A percentile compares a stretch with the other conserved stretches of the same genome.
Evolutionary conservation across 2,329 filamentous ascomycete species (phyloP).

Genomic region (Leptographium procerum): DNA sequence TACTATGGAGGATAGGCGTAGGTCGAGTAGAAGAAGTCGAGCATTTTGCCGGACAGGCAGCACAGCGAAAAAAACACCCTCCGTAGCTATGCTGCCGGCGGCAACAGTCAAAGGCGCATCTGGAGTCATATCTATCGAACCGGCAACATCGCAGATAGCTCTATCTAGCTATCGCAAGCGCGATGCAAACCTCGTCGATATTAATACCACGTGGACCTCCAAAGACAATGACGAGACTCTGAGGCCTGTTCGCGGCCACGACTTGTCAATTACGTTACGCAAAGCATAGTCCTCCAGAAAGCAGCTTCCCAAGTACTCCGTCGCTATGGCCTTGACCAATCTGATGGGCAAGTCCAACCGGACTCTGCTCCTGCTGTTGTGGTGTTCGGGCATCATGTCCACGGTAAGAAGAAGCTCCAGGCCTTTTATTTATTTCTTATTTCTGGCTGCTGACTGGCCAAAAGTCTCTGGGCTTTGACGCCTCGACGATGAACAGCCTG

Average conservation of each 20-base stretch:
- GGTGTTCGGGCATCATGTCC: slow-evolving; percentile 2
- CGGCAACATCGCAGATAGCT: too few relatives aligned
- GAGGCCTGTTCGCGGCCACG: neutral
- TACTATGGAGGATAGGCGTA: too few relatives aligned
- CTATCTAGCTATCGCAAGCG: too few relatives aligned
- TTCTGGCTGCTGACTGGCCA: neutral
- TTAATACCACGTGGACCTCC: neutral
- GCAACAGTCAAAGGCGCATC: too few relatives aligned
- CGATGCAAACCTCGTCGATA: neutral
- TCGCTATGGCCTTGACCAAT: slow-evolving; percentile 1
- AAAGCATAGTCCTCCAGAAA: neutral
- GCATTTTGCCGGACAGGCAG: too few relatives aligned
- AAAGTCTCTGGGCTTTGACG: neutral
- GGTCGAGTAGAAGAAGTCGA: too few relatives aligned
- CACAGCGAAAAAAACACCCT: too few relatives aligned
- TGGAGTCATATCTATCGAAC: too few relatives aligned
- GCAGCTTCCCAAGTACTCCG: neutral
- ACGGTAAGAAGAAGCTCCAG: neutral
- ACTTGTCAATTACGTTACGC: neutral
- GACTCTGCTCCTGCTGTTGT: slow-evolving; percentile 1
- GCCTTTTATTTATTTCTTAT: neutral
- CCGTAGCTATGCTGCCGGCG: too few relatives aligned
- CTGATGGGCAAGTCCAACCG: neutral
- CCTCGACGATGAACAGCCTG: slow-evolving; percentile 8
- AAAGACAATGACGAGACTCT: neutral